Conservation (phyloP, 139 green algal species). For the Nannochloris sp. region DNA sequence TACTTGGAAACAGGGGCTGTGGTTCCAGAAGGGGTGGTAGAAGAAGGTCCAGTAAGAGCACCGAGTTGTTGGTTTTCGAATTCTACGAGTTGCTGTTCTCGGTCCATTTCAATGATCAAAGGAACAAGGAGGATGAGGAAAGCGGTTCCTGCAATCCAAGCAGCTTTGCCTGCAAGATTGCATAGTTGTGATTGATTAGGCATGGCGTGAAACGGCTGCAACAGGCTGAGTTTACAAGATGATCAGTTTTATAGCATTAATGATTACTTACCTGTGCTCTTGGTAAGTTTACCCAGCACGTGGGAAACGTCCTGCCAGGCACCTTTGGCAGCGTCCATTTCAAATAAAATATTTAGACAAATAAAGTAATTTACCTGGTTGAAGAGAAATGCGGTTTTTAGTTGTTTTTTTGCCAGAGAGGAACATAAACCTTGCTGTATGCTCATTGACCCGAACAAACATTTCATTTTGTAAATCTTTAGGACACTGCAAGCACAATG, state of each 20-base stretch:
- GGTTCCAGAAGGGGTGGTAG: neutral
- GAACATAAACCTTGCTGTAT: neutral
- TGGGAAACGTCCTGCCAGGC: neutral
- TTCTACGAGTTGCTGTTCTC: conserved; percentile 57
- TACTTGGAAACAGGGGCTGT: neutral
- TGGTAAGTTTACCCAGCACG: neutral
- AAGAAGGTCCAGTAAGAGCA: conserved; percentile 41
- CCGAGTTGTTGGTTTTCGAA: conserved; percentile 56
- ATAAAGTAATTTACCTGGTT: neutral
- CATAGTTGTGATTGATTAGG: neutral
- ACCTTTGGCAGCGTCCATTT: neutral
- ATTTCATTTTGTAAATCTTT: conserved; percentile 10
- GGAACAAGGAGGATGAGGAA: conserved; percentile 85
- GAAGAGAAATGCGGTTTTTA: neutral
- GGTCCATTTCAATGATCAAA: conserved; percentile 96
- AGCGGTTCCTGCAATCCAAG: conserved; percentile 82
- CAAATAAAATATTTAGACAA: neutral
- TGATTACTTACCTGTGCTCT: conserved; percentile 3
- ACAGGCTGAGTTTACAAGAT: neutral
- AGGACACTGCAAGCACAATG: too few species aligned
- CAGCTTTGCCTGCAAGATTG: conserved; percentile 74
- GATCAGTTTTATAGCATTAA: neutral
- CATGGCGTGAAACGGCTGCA: neutral
- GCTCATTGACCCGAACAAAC: conserved; percentile 2
- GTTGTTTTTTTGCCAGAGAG: neutral